Conservation (phyloP, 2,329 filamentous ascomycete genomes). For the Aspergillus sp. region DNA sequence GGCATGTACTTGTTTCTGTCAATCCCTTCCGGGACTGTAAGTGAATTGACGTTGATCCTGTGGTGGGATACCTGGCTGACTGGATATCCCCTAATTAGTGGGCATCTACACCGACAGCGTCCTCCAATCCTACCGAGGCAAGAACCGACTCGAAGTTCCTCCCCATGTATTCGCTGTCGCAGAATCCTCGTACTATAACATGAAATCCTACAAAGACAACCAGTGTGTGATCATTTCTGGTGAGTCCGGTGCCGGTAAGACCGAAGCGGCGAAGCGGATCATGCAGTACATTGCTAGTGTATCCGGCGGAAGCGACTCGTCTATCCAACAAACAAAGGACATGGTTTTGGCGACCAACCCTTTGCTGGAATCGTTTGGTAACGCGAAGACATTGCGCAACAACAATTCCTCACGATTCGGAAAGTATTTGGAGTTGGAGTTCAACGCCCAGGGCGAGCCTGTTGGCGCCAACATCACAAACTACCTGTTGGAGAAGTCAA, state of each 20-base stretch:
- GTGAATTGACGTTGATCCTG: slow-evolving; percentile 29
- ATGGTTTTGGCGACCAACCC: slow-evolving; percentile 99
- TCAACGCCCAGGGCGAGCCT: slow-evolving; percentile 87
- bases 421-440: slow-evolving; percentile 97
- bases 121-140: slow-evolving; percentile 89
- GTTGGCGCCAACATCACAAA: slow-evolving; percentile 98
- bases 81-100: slow-evolving; percentile 54
- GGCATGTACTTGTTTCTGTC: slow-evolving; percentile 97
- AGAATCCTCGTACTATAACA: slow-evolving; percentile 97
- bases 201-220: slow-evolving; percentile 99
- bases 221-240: slow-evolving; percentile 99
- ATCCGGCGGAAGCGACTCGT: slow-evolving; percentile 77
- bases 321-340: slow-evolving; percentile 96
- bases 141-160: slow-evolving; percentile 90
- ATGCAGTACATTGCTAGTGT: slow-evolving; percentile 99
- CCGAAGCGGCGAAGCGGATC: slow-evolving; percentile 94
- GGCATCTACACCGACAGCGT: slow-evolving; percentile 97
- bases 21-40: slow-evolving; percentile 90
- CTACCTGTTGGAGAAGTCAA: slow-evolving; percentile 91
- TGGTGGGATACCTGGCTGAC: neutral
- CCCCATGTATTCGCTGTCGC: slow-evolving; percentile 98
- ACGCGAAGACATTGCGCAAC: slow-evolving; percentile 95
- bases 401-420: slow-evolving; percentile 99
- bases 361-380: slow-evolving; percentile 94
- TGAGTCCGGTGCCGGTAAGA: slow-evolving; percentile 97